Evolutionary conservation across 2,329 filamentous ascomycete genomes (phyloP), one percentile per base, ranked within the genome.

Genomic region (Calonectria hongkongensis): DNA sequence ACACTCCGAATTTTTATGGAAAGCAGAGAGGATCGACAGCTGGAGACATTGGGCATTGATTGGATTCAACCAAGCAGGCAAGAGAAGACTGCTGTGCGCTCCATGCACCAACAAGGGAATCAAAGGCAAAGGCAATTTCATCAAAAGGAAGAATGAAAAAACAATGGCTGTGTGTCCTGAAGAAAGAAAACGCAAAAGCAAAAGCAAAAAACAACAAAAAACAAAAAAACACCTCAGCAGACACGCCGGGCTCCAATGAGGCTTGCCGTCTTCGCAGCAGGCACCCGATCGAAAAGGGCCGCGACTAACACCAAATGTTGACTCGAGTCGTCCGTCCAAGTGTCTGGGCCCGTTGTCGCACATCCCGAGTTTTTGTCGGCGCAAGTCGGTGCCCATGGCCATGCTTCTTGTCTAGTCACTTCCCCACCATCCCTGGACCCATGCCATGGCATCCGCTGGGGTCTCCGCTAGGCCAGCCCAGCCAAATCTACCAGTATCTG

Each of bases 301-400:
- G 58, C 65, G 74, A 75, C 63, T 73, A 77, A 75, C 74, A 77
- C 77, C 70, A 73, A 77, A 54, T 62, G 28, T 62, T 62, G 43
- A 36, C 15, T 72, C 54, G 72, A 72, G 71, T 76, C 74, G 70
- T 68, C 71, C 62, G 68, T 50, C 71, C 21, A 45, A 60, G 66
- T 28, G 58, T 68, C 66, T 70, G 66, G 54, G 54, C 65, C 51
- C 56, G 70, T 73, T 72, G 66, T 74, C 75, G 72, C 66, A 70
- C 72, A 70, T 79, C 74, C 75, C 78, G 78, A 80, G 76, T 75
- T 77, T 80, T 80, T 79, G 78, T 79, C 78, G 78, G 77, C 70
- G 72, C 78, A 67, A 69, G 72, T 77, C 68, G 71, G 75, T 41
- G 70, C 74, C 45, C 69, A 45, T 48, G 54, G 39, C 41, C 27